Evolutionary conservation across 2,329 filamentous ascomycete species (phyloP), one percentile per base, ranked within the genome.

Genomic region (Fusarium brevicatenulatum): DNA sequence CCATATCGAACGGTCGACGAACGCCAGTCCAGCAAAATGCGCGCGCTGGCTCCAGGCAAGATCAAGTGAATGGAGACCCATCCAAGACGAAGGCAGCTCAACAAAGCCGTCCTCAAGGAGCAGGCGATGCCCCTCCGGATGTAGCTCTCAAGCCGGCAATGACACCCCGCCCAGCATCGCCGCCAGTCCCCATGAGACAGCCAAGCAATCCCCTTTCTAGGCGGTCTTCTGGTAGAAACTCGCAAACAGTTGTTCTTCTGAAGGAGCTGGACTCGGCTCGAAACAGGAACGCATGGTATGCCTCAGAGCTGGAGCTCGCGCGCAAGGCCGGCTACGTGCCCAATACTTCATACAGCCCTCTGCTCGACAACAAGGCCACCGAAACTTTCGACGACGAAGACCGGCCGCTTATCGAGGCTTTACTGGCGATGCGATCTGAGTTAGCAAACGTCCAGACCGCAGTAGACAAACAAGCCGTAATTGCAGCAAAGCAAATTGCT

Each of bases 281-380:
- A 77, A 96, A 92, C 78, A 90, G 93, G 57, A 98, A 97, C 82
- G 95, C 95, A 1, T 99, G 96, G 96, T 98, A 97, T 81, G 94
- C 95, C 12, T 98, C 95, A 0, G 96, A 99, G 82, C 86, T 99
- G 50, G 94, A 97, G 65, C 86, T 99, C 71, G 97, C 96, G 11
- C 91, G 93, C 55, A 97, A 97, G 82, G 90, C 94, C 44, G 96
- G 96, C 9, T 99, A 98, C 78, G 88, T 90, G 11, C 89, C 93
- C 21, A 94, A 90, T 70, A 85, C 90, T 6, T 90, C 91, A 2
- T 88, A 90, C 32, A 93, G 90, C 78, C 91, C 94, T 19, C 87
- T 91, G 1, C 85, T 97, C 30, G 95, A 98, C 71, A 91, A 92
- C 74, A 91, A 92, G 68, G 87, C 89, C 1, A 87, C 91, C 6